A percentile compares a stretch with the other conserved stretches of the same genome.
These are phyloP conservation scores for Hypoxylon sp. DNA, from an alignment of 2,329 filamentous ascomycete genomes.

Conservation along the genomic window DNA sequence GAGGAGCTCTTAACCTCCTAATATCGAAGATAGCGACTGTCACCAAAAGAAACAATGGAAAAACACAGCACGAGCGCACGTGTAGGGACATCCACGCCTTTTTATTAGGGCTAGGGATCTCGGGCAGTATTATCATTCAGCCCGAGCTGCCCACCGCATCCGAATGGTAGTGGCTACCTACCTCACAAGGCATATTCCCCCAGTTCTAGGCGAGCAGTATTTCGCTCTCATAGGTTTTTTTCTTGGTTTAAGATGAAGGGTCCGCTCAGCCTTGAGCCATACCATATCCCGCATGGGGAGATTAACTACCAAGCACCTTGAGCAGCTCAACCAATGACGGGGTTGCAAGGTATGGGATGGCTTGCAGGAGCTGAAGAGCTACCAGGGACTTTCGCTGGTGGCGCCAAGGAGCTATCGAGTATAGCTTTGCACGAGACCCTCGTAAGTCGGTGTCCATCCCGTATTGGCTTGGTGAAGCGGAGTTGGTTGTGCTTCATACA, in stretches of 20 bases:
- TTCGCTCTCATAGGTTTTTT: conserved; percentile 12
- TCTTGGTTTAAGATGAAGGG: conserved; percentile 28
- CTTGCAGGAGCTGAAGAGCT: conserved; percentile 58
- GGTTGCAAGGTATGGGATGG: conserved; percentile 43
- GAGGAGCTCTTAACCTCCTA: conserved; percentile 16
- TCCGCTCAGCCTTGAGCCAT: conserved; percentile 44
- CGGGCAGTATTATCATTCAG: conserved; percentile 11
- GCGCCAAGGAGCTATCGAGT: conserved; percentile 49
- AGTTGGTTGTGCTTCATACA: conserved; percentile 14
- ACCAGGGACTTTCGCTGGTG: conserved; percentile 37
- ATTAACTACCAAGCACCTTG: conserved; percentile 49
- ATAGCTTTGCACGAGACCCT: conserved; percentile 45
- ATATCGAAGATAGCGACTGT: conserved; percentile 24
- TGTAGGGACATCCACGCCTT: conserved; percentile 27
- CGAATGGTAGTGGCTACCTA: conserved; percentile 17
- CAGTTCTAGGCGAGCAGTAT: conserved; percentile 22
- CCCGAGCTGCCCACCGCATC: conserved; percentile 20
- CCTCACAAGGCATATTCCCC: conserved; percentile 43
- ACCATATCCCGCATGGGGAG: conserved; percentile 46
- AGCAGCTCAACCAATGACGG: conserved; percentile 48
- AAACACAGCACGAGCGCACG: conserved; percentile 21
- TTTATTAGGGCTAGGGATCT: conserved; percentile 34
- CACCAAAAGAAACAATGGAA: conserved; percentile 30
- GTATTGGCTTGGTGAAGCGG: conserved; percentile 35
- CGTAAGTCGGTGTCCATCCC: conserved; percentile 15